Evolutionary conservation across 805 yeast genomes (phyloP), one percentile per base, ranked within the genome.

Genomic region (Saturnispora dispora): DNA sequence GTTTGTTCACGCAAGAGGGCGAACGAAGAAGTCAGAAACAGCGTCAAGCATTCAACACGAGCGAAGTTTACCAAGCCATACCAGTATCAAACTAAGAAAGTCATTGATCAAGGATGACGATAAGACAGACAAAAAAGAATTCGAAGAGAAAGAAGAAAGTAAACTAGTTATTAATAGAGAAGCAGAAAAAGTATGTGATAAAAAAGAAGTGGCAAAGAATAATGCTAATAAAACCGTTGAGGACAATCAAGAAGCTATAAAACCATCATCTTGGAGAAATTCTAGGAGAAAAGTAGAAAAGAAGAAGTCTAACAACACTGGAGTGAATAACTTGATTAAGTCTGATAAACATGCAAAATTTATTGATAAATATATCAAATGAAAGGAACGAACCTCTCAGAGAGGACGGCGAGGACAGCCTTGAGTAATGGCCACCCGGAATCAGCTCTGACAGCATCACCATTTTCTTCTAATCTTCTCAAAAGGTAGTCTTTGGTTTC

Each of bases 381-480:
- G 39, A 36, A 44, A 20, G 47, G 44, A 27, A 49, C 15, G 8
- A 65, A 18, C 58, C 73, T 71, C 36, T 60, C 61, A 35, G 47
- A 53, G 46, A 72, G 57, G 23, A 76, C 68, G 36, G 62, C 60
- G 17, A 67, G 32, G 18, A 82, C 80, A 39, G 80, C 81, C 60
- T 75, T 79, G 42, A 85, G 70, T 59, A 86, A 74, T 46, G 85
- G 85, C 73, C 81, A 77, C n/a, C 95, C 93, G 57, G 82, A 83
- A 66, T 85, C 93, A 51, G 76, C 75, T 72, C 91, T 82, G 6
- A 88, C 95, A 9, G 96, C 95, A 68, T 90, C 96, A 23, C 96
- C 96, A 64, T 90, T 90, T 71, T 90, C 98, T 71, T 90, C 96
- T 55, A 90, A 73, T 71, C 98, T 80, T 73, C 98, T 82, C 55